These are phyloP conservation scores for Syzygium malaccense DNA, from an alignment of 441 rosid species.

Conservation along the genomic window DNA sequence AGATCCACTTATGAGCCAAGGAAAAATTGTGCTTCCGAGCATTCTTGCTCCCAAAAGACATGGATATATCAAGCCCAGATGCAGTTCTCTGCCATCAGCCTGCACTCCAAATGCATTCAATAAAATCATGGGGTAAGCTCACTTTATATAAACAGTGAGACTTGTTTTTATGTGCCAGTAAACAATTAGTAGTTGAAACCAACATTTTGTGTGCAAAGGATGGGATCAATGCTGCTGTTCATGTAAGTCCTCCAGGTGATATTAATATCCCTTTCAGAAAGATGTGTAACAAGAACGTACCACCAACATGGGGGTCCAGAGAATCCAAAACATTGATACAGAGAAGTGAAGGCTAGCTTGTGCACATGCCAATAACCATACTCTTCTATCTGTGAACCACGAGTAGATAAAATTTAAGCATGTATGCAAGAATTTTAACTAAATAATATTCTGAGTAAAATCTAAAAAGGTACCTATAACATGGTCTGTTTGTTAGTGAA, in stretches of 20 bases:
- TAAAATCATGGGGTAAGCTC: neutral
- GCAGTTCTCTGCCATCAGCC: conserved; percentile 96
- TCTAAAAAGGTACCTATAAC: neutral
- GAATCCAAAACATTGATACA: conserved; percentile 74
- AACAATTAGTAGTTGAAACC: neutral
- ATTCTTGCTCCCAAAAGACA: conserved; percentile 87
- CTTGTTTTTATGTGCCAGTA: neutral
- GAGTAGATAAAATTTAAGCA: neutral
- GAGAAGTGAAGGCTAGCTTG: conserved; percentile 89
- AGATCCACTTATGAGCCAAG: conserved; percentile 69
- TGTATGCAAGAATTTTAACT: neutral
- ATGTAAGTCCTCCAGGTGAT: neutral
- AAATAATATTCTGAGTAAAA: neutral
- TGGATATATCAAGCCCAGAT: conserved; percentile 77
- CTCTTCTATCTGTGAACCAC: conserved; percentile 61
- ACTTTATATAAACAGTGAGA: neutral
- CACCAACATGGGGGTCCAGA: conserved; percentile 94
- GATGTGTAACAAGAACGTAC: conserved; percentile 34
- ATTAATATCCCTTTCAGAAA: neutral
- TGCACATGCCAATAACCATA: conserved; percentile 65
- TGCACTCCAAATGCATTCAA: conserved; percentile 10
- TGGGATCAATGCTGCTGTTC: neutral
- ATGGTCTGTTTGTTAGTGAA: neutral
- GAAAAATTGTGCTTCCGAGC: conserved; percentile 86
- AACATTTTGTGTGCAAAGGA: neutral